Evolutionary conservation across 2,329 filamentous ascomycete species (phyloP), one percentile per base, ranked within the genome.

Genomic region (Scortechinia acanthostroma): DNA sequence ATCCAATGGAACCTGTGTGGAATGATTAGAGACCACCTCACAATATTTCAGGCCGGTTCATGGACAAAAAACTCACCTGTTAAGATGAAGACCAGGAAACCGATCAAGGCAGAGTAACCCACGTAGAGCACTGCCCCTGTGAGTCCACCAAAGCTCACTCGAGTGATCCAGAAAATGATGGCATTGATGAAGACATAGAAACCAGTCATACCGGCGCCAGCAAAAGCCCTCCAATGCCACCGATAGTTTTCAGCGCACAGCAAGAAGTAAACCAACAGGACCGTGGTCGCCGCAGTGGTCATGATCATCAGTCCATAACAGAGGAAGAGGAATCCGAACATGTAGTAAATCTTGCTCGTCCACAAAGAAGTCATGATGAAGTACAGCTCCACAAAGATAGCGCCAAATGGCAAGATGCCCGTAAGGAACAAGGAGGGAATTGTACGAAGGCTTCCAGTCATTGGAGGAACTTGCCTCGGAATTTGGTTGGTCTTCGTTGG

Each of bases 281-380:
- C 83, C 1, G 93, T 97, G 33, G 94, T 91, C 1, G 91, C 85
- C 0, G 91, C 91, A 48, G 86, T 90, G 1, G 93, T 97, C 55
- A 95, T 86, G 55, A 97, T 89, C 90, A 98, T 96, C 43, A 98
- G 77, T 10, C 88, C 91, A 59, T 95, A 98, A 74, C 91, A 96
- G 46, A 98, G 77, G 74, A 98, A 98, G 25, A 98, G 72, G 75
- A 98, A 98, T 19, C 93, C 93, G 57, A 98, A 98, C 93, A 98
- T 98, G 76, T 98, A 98, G 74, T 98, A 98, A 53, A 98, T 93
- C 66, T 93, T 89, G 71, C 85, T 91, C 66, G 94, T 95, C 93
- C 93, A 98, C 60, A 98, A 91, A 21, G 88, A 95, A 68, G 85
- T 95, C 88, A 98, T 95, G 71, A 98, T 96, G 67, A 97, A 97